Evolutionary conservation across 805 yeast genomes (phyloP).

Genomic region (Dipodascus albidus): DNA sequence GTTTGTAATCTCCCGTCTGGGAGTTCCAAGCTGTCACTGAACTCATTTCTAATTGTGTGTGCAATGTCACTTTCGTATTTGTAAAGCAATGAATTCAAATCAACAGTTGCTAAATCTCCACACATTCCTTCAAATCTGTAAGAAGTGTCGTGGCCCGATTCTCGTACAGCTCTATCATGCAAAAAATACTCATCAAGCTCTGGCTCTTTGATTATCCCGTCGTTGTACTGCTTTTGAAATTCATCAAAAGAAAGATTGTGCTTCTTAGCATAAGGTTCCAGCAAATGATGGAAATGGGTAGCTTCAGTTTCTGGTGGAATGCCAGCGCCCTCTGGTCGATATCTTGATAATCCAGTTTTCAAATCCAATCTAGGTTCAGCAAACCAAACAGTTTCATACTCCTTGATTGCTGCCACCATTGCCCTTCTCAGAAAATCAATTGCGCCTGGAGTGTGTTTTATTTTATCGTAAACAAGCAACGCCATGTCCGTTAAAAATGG

Average conservation of each 20-base stretch:
- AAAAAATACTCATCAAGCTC: slow-evolving; percentile 77
- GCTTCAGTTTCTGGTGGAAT: slow-evolving; percentile 95
- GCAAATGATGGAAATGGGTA: slow-evolving; percentile 67
- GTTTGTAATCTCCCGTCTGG: slow-evolving; percentile 32
- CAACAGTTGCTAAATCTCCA: slow-evolving; percentile 84
- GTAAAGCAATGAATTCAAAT: slow-evolving; percentile 72
- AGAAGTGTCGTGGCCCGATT: slow-evolving; percentile 92
- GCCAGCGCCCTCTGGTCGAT: slow-evolving; percentile 85
- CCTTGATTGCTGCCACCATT: slow-evolving; percentile 70
- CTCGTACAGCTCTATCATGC: slow-evolving; percentile 92
- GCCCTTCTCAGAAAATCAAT: slow-evolving; percentile 55
- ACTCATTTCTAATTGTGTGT: slow-evolving; percentile 41
- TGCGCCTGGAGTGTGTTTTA: slow-evolving; percentile 30
- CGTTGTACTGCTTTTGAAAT: slow-evolving; percentile 60
- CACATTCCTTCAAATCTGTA: slow-evolving; percentile 84
- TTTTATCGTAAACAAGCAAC: slow-evolving; percentile 48
- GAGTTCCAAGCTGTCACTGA: slow-evolving; percentile 36
- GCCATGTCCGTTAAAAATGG: slow-evolving; percentile 95
- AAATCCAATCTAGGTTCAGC: slow-evolving; percentile 60
- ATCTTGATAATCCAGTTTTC: slow-evolving; percentile 71
- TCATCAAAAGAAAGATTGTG: slow-evolving; percentile 45
- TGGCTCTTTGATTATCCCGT: slow-evolving; percentile 56
- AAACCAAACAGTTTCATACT: slow-evolving; percentile 75
- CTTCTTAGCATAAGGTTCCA: slow-evolving; percentile 58
- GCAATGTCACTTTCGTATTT: slow-evolving; percentile 87